These are phyloP conservation scores for Pestalotiopsis sp. DNA, from an alignment of 2,329 filamentous ascomycete species.

Conservation along the genomic window DNA sequence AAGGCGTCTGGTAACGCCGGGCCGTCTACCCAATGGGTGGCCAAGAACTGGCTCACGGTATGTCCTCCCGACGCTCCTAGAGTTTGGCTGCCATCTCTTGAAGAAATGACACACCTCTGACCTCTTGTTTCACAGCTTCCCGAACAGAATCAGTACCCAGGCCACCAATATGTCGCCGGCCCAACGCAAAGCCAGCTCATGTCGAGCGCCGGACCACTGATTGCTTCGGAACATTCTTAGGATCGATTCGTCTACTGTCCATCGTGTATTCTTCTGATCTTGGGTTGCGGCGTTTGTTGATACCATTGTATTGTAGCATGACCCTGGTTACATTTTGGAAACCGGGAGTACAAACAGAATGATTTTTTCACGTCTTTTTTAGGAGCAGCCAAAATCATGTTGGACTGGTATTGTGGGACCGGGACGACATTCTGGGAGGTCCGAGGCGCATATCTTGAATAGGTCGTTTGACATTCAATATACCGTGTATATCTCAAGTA, in stretches of 20 bases:
- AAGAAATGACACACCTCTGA: not conserved
- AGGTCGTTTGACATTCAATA: not conserved
- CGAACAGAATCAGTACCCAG: conserved; percentile 4
- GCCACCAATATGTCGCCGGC: not conserved
- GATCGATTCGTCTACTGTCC: not conserved
- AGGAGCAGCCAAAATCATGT: not conserved
- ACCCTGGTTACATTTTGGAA: not conserved
- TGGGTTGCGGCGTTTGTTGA: not conserved
- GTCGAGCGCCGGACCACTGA: not conserved
- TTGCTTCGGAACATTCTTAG: not conserved
- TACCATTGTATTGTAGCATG: not conserved
- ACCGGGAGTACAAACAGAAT: not conserved
- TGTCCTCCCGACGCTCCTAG: conserved; percentile 15
- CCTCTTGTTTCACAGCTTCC: not conserved
- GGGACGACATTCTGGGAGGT: not conserved
- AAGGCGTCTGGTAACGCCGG: conserved; percentile 40
- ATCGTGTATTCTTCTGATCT: not conserved
- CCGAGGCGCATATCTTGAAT: not conserved
- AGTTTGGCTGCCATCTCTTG: not conserved
- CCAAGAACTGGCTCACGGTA: conserved; percentile 39
- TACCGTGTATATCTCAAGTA: not conserved
- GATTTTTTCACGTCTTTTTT: not conserved
- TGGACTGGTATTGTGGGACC: not conserved
- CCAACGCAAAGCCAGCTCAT: not conserved
- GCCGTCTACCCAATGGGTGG: conserved; percentile 39